Evolutionary conservation across 2,329 filamentous ascomycete species (phyloP), one percentile per base, ranked within the genome.

Genomic region (Fusarium sp.): DNA sequence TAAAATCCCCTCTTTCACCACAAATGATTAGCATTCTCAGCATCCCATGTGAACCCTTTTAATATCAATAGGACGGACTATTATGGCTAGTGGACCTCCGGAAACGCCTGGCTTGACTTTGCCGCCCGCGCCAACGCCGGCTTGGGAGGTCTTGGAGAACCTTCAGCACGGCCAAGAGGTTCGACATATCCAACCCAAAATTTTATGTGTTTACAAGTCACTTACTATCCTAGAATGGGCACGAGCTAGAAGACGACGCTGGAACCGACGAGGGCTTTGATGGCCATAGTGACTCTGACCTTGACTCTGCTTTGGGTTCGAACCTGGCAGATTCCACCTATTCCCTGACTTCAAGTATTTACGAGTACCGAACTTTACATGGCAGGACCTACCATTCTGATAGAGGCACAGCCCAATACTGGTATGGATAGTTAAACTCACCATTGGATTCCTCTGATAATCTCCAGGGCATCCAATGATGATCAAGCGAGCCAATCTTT

Each of bases 361-460:
- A 50, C 10, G 59, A 49, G 8, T 65, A 65, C 6, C 44, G 62
- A 27, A 65, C 62, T 4, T 7, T 65, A 3, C 62, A 65, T 20
- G 59, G 62, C 0, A 56, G 62, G 4, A 65, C 62, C 5, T 65
- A 65, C 9, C 62, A 65, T n/a, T 65, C 62, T 1, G 62, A 65
- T 15, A 49, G 50, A 18, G 58, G 62, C 0, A 65, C 35, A 35
- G 49, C 58, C 2, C 58, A 63, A 6, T 65, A 65, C 7, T 65
- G 59, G 62, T 65, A 40, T 13, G 20, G 1, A 2, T 0, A 3
- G 8, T 3, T 6, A 1, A 0, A 1, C 0, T 14, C 1, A 12
- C 1, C 14, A 14, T 9, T 0, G 0, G 2, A 0, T 4, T 8
- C 4, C 2, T 15, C 33, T 65, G 5, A 65, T 5, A 10, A 3